Conservation (phyloP, 2,329 filamentous ascomycete genomes). For the Fusarium clavum region DNA sequence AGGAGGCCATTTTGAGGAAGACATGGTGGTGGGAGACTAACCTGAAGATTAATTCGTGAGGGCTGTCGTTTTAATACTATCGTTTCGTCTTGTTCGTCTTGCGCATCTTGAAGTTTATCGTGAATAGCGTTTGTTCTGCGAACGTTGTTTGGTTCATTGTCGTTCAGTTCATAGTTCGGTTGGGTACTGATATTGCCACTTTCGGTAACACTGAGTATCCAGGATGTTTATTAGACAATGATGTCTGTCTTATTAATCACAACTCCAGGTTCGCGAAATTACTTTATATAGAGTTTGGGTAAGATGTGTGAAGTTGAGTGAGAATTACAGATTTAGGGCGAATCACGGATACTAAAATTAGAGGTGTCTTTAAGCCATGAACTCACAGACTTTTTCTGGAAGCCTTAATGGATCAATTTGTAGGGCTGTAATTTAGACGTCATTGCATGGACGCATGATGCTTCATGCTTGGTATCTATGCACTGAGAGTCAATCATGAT, state of each 20-base stretch:
- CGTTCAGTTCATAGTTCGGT: neutral
- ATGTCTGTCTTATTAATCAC: neutral
- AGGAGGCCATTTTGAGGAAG: neutral
- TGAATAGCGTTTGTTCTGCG: neutral
- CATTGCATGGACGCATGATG: neutral
- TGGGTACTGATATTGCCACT: neutral
- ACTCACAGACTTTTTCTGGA: neutral
- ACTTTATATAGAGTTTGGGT: neutral
- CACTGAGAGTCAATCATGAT: constrained; percentile 3
- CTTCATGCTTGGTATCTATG: neutral
- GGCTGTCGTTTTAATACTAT: neutral
- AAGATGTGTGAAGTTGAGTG: neutral
- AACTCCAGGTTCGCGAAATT: neutral
- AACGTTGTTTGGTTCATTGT: neutral
- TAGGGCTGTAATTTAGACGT: neutral
- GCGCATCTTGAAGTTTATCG: neutral
- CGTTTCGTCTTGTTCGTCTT: neutral
- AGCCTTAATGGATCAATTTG: neutral
- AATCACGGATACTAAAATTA: neutral
- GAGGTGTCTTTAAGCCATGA: neutral
- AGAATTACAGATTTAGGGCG: neutral
- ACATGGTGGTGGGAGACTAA: neutral
- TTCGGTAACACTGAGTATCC: neutral
- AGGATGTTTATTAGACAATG: neutral
- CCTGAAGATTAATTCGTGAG: neutral